Evolutionary conservation across 192 early-diverging fungal species (phyloP).

Genomic region (Phlyctochytrium bullatum): DNA sequence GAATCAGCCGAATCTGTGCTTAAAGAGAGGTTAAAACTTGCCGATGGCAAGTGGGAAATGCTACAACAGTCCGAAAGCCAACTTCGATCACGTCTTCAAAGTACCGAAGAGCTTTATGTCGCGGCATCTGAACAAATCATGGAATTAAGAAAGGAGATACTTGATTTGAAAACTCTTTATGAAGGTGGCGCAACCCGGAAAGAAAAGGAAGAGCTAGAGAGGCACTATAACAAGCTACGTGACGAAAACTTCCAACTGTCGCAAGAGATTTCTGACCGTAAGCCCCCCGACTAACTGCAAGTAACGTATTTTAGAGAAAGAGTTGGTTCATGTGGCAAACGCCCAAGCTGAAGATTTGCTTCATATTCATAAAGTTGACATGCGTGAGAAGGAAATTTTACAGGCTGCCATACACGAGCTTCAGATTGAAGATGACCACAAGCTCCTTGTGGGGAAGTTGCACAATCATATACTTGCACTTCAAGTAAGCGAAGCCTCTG

Average conservation of each 20-base stretch:
- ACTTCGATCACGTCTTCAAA: too few relatives aligned
- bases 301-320: slow-evolving; percentile 39
- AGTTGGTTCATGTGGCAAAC: slow-evolving; percentile 45
- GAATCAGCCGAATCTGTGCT: too few relatives aligned
- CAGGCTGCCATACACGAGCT: slow-evolving; percentile 45
- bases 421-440: slow-evolving; percentile 57
- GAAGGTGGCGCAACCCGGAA: slow-evolving; percentile 32
- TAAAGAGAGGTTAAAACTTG: too few relatives aligned
- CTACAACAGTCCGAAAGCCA: too few relatives aligned
- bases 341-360: slow-evolving; percentile 47
- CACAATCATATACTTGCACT: slow-evolving; percentile 54
- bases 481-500: slow-evolving; percentile 44
- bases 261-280: slow-evolving; percentile 31
- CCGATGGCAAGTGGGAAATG: too few relatives aligned
- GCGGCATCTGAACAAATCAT: slow-evolving; percentile 38
- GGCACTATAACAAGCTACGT: too few relatives aligned
- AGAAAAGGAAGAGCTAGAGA: slow-evolving; percentile 23
- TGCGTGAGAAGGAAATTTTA: slow-evolving; percentile 48
- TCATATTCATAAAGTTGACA: slow-evolving; percentile 30
- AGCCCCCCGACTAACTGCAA: too few relatives aligned
- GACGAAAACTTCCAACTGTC: too few relatives aligned
- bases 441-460: slow-evolving; percentile 55
- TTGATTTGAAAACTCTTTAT: slow-evolving; percentile 28
- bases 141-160: slow-evolving; percentile 28
- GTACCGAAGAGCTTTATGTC: slow-evolving; percentile 40